Percentiles rank a stretch among this genome's conserved stretches.
These are phyloP conservation scores for Pezicula carpinea DNA, from an alignment of 2,329 filamentous ascomycete species.

Conservation along the genomic window DNA sequence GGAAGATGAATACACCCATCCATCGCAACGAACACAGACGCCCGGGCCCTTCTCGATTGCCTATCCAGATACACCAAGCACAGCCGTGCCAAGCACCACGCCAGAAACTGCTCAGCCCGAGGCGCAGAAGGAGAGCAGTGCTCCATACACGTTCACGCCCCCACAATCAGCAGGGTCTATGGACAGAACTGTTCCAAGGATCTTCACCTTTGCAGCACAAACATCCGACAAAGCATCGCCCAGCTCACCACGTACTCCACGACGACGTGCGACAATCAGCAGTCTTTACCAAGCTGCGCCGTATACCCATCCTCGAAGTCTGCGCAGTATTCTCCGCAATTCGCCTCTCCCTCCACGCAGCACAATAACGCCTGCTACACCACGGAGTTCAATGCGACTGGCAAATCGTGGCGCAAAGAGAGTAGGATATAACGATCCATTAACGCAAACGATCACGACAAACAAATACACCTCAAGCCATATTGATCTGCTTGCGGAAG, in stretches of 20 bases:
- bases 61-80: slow-evolving; percentile 28
- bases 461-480: slow-evolving; percentile 56
- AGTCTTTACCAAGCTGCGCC: slow-evolving; percentile 33
- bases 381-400: slow-evolving; percentile 49
- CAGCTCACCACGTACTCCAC: slow-evolving; percentile 33
- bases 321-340: slow-evolving; percentile 63
- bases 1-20: slow-evolving; percentile 16
- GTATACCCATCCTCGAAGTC: slow-evolving; percentile 52
- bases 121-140: slow-evolving; percentile 9
- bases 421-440: slow-evolving; percentile 58
- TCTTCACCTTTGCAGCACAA: slow-evolving; percentile 25
- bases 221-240: slow-evolving; percentile 14
- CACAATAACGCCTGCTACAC: slow-evolving; percentile 46
- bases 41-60: slow-evolving; percentile 27
- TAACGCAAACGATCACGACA: slow-evolving; percentile 60
- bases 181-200: slow-evolving; percentile 15
- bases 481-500: slow-evolving; percentile 57
- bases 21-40: slow-evolving; percentile 26
- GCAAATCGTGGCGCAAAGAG: slow-evolving; percentile 42
- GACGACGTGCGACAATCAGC: slow-evolving; percentile 33
- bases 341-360: slow-evolving; percentile 54
- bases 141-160: slow-evolving; percentile 27
- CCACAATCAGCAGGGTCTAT: slow-evolving; percentile 27
- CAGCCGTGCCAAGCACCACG: slow-evolving; percentile 17
- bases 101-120: slow-evolving; percentile 16